Conservation (phyloP, 768 basidiomycete genomes). For the Basidioascus undulatus region DNA sequence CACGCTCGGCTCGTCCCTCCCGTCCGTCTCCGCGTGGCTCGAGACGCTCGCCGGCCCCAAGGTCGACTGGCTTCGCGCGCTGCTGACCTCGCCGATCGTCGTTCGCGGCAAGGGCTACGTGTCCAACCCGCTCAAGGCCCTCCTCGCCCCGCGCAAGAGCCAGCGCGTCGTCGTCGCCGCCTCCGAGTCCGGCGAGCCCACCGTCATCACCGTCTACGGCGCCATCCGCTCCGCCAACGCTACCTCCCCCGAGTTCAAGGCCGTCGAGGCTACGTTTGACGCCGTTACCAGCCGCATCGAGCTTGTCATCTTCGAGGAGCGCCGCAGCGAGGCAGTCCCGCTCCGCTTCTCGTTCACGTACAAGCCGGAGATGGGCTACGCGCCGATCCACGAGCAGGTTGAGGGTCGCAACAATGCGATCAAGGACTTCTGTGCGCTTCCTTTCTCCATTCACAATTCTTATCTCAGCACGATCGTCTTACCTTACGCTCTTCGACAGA, state of each 20-base stretch:
- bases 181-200: slow-evolving; percentile 24
- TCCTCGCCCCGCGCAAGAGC: slow-evolving; percentile 54
- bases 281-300: slow-evolving; percentile 31
- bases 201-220: slow-evolving; percentile 44
- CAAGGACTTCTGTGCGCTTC: slow-evolving; percentile 26
- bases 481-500: background rate
- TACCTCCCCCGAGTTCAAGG: slow-evolving; percentile 56
- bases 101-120: slow-evolving; percentile 69
- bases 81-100: slow-evolving; percentile 54
- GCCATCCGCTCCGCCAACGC: slow-evolving; percentile 58
- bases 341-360: slow-evolving; percentile 63
- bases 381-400: slow-evolving; percentile 70
- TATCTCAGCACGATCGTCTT: background rate
- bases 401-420: slow-evolving; percentile 65
- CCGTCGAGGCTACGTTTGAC: slow-evolving; percentile 44
- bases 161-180: slow-evolving; percentile 50
- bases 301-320: slow-evolving; percentile 62
- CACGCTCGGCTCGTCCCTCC: slow-evolving; percentile 25
- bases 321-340: slow-evolving; percentile 47
- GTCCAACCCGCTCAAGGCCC: slow-evolving; percentile 65
- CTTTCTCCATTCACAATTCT: background rate
- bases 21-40: slow-evolving; percentile 49
- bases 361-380: slow-evolving; percentile 63
- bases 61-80: slow-evolving; percentile 64
- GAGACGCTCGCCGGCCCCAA: slow-evolving; percentile 58